Percentiles rank a stretch among this genome's conserved stretches.
Evolutionary conservation across 2,329 filamentous ascomycete species (phyloP).

Genomic region (Cryoendolithus antarcticus): DNA sequence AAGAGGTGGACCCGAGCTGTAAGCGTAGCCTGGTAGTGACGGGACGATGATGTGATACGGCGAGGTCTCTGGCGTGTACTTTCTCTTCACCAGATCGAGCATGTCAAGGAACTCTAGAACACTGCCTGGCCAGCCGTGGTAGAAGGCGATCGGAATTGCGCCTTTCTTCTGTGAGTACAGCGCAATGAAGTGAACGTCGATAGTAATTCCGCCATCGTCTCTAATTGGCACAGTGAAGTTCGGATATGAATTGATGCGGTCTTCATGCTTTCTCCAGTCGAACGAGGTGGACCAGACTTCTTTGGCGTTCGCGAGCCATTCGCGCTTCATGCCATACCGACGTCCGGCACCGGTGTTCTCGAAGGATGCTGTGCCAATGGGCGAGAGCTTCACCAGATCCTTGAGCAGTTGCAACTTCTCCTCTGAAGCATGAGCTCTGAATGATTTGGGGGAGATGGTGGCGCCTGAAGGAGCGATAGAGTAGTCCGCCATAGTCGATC

Average conservation of each 20-base stretch:
- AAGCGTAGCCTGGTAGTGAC: constrained; percentile 39
- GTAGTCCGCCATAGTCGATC: too few relatives aligned
- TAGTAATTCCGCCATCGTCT: constrained; percentile 23
- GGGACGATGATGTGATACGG: constrained; percentile 46
- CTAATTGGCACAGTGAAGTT: constrained; percentile 35
- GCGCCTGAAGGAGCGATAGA: too few relatives aligned
- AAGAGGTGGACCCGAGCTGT: constrained; percentile 34
- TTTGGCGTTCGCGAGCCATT: constrained; percentile 34
- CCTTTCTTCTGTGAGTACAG: constrained; percentile 38
- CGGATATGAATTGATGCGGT: constrained; percentile 37
- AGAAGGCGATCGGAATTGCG: constrained; percentile 23
- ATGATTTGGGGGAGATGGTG: background rate
- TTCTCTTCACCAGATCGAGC: constrained; percentile 22
- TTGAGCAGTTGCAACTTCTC: constrained; percentile 34
- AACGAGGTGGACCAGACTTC: constrained; percentile 22
- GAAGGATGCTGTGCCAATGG: constrained; percentile 35
- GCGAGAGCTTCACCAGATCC: constrained; percentile 35
- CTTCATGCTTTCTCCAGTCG: constrained; percentile 29
- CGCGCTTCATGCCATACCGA: constrained; percentile 33
- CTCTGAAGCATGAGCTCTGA: constrained; percentile 29
- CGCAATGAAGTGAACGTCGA: constrained; percentile 40
- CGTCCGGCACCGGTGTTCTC: constrained; percentile 31
- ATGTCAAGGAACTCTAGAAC: constrained; percentile 25
- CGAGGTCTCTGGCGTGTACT: constrained; percentile 36
- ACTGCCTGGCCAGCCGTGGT: constrained; percentile 27